Percentiles rank a stretch among this genome's conserved stretches.
These are phyloP conservation scores for Zoysia japonica DNA, from an alignment of 176 grass and related monocot species.

Conservation along the genomic window DNA sequence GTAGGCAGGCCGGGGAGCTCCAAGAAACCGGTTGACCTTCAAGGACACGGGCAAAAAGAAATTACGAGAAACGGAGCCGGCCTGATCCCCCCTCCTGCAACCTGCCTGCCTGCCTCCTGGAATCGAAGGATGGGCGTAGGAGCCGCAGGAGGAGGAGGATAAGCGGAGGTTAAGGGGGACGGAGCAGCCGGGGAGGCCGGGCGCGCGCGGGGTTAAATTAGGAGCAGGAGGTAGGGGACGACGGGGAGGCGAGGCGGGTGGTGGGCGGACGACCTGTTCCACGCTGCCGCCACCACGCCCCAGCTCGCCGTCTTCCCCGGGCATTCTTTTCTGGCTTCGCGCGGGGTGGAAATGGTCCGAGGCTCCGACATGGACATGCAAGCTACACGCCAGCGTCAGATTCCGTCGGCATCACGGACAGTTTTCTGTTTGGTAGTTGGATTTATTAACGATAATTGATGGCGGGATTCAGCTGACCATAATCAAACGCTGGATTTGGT, in stretches of 20 bases:
- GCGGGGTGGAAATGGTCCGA: constrained; percentile 14
- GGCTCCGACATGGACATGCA: constrained; percentile 34
- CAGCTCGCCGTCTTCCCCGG: constrained; percentile 54
- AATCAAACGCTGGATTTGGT: neutral
- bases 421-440: neutral
- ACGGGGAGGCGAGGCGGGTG: constrained; percentile 4
- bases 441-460: neutral
- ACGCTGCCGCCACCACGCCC: constrained; percentile 26
- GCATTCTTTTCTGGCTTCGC: constrained; percentile 22
- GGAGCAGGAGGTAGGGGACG: constrained; percentile 26
- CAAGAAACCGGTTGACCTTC: constrained; percentile 20
- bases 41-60: neutral
- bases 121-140: constrained; percentile 35
- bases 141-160: constrained; percentile 45
- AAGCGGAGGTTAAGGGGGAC: constrained; percentile 45
- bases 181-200: constrained; percentile 25
- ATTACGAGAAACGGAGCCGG: constrained; percentile 3
- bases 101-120: constrained; percentile 26
- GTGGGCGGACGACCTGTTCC: constrained; percentile 45
- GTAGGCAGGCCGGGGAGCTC: neutral
- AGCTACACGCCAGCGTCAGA: constrained; percentile 4
- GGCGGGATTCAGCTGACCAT: neutral
- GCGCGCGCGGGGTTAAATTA: constrained; percentile 48
- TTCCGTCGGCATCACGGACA: constrained; percentile 13
- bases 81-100: constrained; percentile 54